Evolutionary conservation across 345 rosid species (phyloP), one percentile per base, ranked within the genome.

Genomic region (Atalantia buxifolia): DNA sequence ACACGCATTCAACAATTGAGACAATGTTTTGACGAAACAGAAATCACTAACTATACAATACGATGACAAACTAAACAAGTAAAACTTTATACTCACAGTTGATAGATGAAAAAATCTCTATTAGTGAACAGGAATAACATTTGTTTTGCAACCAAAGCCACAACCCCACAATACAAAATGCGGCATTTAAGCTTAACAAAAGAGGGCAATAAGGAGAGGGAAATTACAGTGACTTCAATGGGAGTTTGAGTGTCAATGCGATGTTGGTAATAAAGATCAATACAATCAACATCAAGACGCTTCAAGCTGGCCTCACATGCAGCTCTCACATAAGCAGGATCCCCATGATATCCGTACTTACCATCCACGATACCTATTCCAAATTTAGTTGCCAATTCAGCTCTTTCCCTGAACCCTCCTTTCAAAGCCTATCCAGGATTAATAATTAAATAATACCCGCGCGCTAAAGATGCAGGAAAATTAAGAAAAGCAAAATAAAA

Each of bases 261-360:
- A 73, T 85, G 87, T 36, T 85, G 87, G 64, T 88, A 88, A 77
- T 84, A 85, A 19, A 88, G 90, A 77, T 85, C 87, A 70, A 88
- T 76, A 61, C 81, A 87, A 55, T 82, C 84, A 40, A 82, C 70
- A 0, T 79, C 77, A 35, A 87, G 86, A 56, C 87, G 78, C 75
- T 85, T 85, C 83, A 85, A 81, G 76, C 87, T 88, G 71, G 67
- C 87, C 83, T 84, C 87, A 30, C 88, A 87, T 16, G 82, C 78
- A 38, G 82, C 81, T 74, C 87, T 88, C 16, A 84, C 90, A 74
- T 84, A 85, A n/a, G 79, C 79, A 0, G 90, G 87, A 59, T 85
- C 86, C 0, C 88, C 90, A 5, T 50, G 61, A 14, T 79, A 12
- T 42, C 12, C 75, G 13, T 6, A 0, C 3, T 71, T 82, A 48